Evolutionary conservation across 495 filamentous ascomycete species (phyloP), one percentile per base, ranked within the genome.

Genomic region (Penicillium herquei): DNA sequence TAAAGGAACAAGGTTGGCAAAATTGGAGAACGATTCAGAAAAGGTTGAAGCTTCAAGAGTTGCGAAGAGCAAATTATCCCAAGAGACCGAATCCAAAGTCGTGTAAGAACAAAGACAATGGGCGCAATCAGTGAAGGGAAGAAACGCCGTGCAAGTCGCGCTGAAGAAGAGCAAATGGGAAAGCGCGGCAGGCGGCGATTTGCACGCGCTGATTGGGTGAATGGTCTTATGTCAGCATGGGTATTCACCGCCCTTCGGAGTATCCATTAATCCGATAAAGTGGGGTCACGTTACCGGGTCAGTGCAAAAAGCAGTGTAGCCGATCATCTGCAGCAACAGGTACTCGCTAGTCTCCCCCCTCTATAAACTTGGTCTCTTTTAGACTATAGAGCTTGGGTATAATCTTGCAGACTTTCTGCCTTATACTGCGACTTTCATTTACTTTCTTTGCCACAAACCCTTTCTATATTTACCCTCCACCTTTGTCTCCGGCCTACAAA

Each of bases 261-360:
- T 44, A 65, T 52, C 8, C 57, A 58, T 70, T 73, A 59, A 58
- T 57, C 69, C 70, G 60, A 26, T 30, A 34, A 66, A 50, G 69
- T 70, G 67, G 72, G 56, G 66, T 72, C 71, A 72, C 70, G 72
- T 75, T 75, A 73, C 70, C 70, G 52, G 65, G 70, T 55, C 72
- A 75, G 64, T 55, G 54, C 59, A 70, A 65, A 65, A 51, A 46
- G 43, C 43, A 26, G 21, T n/a, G 42, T 46, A 46, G 43, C 43
- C 43, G 49, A 51, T 51, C 49, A 51, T 39, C 47, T 31, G 39
- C 34, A 30, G 49, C 49, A 51, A 17, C 17, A 39, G 16, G 49
- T 41, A 51, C 49, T 51, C 43, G 30, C 26, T 46, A 46, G 43
- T 46, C 31, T 35, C 49, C 49, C 49, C 49, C 35, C 49, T 41